These are phyloP conservation scores for Globisporangium spinosum DNA, from an alignment of 352 stramenopile genomes.

Conservation along the genomic window DNA sequence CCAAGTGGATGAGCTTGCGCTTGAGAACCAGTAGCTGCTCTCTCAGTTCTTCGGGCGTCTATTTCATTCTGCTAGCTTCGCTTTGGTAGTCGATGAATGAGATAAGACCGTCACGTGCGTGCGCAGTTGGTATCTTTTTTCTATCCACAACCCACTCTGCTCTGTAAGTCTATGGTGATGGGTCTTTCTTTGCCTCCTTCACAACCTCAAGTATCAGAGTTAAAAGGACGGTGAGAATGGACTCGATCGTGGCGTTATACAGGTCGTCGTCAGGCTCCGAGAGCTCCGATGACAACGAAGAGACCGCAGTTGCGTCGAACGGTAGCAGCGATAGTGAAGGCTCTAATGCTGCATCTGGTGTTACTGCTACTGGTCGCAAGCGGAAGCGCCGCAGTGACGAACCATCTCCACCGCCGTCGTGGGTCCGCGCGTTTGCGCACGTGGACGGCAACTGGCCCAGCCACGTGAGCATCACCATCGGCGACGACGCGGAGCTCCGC, in stretches of 20 bases:
- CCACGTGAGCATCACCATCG: conserved; percentile 57
- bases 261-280: conserved; percentile 15
- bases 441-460: conserved; percentile 83
- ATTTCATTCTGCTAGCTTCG: not conserved
- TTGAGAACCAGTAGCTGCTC: conserved; percentile 43
- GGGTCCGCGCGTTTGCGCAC: conserved; percentile 65
- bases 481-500: conserved; percentile 23
- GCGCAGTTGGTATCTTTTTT: not conserved
- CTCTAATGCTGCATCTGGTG: not conserved
- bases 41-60: not conserved
- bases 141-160: not conserved
- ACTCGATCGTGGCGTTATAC: conserved; percentile 21
- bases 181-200: not conserved
- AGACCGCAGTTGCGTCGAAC: conserved; percentile 13
- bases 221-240: conserved; percentile 5
- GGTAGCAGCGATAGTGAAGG: conserved; percentile 20
- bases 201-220: not conserved
- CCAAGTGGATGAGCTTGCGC: conserved; percentile 60
- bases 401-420: conserved; percentile 22
- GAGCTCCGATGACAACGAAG: conserved; percentile 17
- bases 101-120: not conserved
- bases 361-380: conserved; percentile 23
- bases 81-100: not conserved
- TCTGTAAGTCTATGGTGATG: not conserved
- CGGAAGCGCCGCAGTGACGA: conserved; percentile 34